Percentiles rank a stretch among this genome's conserved stretches.
Conservation (phyloP, 1,284 basidiomycete genomes). For the Phenoliferia sp. region DNA sequence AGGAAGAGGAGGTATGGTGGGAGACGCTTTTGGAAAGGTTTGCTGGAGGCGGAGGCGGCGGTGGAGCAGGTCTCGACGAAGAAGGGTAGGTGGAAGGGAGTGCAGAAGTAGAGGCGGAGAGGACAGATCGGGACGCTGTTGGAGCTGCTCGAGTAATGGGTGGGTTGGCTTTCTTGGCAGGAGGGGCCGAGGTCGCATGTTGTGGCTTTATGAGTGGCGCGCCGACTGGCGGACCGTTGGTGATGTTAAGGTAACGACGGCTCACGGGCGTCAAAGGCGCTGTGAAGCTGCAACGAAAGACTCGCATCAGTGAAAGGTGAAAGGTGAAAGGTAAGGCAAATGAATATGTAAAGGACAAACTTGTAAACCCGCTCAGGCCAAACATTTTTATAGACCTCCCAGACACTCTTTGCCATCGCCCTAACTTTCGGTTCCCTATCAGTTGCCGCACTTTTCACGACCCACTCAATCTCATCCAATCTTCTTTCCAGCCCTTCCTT, state of each 20-base stretch:
- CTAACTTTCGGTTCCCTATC: conserved; percentile 74
- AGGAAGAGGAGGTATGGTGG: neutral
- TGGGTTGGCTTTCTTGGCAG: conserved; percentile 9
- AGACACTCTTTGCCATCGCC: conserved; percentile 62
- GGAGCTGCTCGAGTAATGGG: neutral
- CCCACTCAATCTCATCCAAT: conserved; percentile 60
- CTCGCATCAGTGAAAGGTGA: conserved; percentile 2
- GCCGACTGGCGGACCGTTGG: neutral
- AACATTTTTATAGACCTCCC: conserved; percentile 66
- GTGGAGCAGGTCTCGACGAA: neutral
- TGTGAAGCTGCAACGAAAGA: conserved; percentile 55
- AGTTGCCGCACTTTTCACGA: conserved; percentile 61
- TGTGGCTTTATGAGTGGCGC: neutral
- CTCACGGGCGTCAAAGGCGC: conserved; percentile 67
- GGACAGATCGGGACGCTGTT: neutral
- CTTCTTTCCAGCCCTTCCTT: conserved; percentile 63
- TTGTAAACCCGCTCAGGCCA: conserved; percentile 61
- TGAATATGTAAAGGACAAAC: conserved; percentile 49
- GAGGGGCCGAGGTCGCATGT: neutral
- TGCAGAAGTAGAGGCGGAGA: neutral
- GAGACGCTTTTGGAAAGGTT: neutral
- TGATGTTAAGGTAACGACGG: conserved; percentile 68
- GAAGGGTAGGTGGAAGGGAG: neutral
- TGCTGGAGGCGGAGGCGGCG: neutral
- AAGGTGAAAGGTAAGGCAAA: neutral